Conservation (phyloP, 805 yeast genomes). For the Hanseniaspora pseudoguilliermondii region DNA sequence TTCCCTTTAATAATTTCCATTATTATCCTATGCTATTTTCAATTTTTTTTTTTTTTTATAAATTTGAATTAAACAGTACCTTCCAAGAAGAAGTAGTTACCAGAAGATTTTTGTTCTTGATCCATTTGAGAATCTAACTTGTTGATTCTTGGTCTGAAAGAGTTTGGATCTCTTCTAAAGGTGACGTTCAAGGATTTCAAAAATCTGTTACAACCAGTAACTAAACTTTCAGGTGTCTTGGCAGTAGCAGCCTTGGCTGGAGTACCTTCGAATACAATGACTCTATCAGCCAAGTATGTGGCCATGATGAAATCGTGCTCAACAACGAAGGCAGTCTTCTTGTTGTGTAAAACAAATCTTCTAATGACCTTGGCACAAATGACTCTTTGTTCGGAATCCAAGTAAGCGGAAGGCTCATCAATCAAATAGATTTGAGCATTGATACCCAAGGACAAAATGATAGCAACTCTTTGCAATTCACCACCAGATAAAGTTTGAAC, state of each 20-base stretch:
- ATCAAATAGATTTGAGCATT: slow-evolving; percentile 93
- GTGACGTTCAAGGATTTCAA: slow-evolving; percentile 94
- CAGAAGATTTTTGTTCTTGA: slow-evolving; percentile 84
- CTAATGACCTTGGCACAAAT: slow-evolving; percentile 96
- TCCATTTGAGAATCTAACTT: slow-evolving; percentile 98
- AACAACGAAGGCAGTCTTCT: slow-evolving; percentile 97
- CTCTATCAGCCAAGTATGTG: slow-evolving; percentile 95
- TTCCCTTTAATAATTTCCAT: slow-evolving; percentile 1
- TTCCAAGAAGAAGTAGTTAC: slow-evolving; percentile 94
- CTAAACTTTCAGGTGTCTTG: slow-evolving; percentile 76
- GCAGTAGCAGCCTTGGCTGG: slow-evolving; percentile 84
- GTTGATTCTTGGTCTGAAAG: slow-evolving; percentile 97
- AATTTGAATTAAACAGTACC: slow-evolving; percentile 30
- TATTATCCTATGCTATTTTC: neutral
- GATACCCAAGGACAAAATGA: slow-evolving; percentile 83
- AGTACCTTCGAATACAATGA: slow-evolving; percentile 91
- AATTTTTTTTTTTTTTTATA: neutral
- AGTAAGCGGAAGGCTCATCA: slow-evolving; percentile 97
- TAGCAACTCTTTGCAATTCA: slow-evolving; percentile 98
- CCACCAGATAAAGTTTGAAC: slow-evolving; percentile 98
- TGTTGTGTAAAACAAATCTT: slow-evolving; percentile 88
- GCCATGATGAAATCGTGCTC: slow-evolving; percentile 99
- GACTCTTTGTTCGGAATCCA: slow-evolving; percentile 99
- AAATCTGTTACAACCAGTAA: slow-evolving; percentile 95
- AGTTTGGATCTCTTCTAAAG: slow-evolving; percentile 97